Conservation (phyloP, 768 basidiomycete genomes). For the Ramaria sp. region DNA sequence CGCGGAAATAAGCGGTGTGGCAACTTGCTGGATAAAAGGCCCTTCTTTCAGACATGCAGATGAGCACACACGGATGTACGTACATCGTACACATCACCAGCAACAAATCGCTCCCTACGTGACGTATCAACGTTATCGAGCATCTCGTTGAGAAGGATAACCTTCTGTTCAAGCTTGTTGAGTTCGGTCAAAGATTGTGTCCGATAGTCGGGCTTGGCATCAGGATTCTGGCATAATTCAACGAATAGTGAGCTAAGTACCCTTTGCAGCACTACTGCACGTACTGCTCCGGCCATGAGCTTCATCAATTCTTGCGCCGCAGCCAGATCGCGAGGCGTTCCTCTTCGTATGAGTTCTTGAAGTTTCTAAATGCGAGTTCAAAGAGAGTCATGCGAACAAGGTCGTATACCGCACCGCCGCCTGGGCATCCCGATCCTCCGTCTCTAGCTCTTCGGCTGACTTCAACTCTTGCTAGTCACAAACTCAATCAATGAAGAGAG, state of each 20-base stretch:
- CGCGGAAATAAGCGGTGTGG: slow-evolving; percentile 65
- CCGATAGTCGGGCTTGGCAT: slow-evolving; percentile 89
- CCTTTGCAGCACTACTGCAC: slow-evolving; percentile 8
- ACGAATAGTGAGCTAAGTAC: background rate
- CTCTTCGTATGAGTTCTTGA: slow-evolving; percentile 95
- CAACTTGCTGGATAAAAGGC: slow-evolving; percentile 61
- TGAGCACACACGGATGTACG: slow-evolving; percentile 18
- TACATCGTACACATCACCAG: slow-evolving; percentile 90
- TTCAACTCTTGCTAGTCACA: slow-evolving; percentile 66
- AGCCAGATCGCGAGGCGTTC: slow-evolving; percentile 89
- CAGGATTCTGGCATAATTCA: slow-evolving; percentile 49
- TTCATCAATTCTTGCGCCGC: slow-evolving; percentile 99
- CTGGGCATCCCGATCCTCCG: slow-evolving; percentile 90
- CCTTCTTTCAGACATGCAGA: background rate
- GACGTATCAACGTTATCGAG: slow-evolving; percentile 77
- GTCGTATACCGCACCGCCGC: slow-evolving; percentile 46
- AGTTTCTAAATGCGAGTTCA: slow-evolving; percentile 44
- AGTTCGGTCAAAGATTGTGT: slow-evolving; percentile 83
- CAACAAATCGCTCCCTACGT: slow-evolving; percentile 67
- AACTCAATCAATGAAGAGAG: slow-evolving; percentile 17
- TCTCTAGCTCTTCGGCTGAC: slow-evolving; percentile 91
- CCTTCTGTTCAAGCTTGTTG: slow-evolving; percentile 90
- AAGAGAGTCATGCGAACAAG: background rate
- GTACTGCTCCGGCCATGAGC: slow-evolving; percentile 72
- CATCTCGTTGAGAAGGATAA: slow-evolving; percentile 94